These are phyloP conservation scores for Chytriomyces sp. DNA, from an alignment of 192 early-diverging fungal genomes.

Conservation along the genomic window DNA sequence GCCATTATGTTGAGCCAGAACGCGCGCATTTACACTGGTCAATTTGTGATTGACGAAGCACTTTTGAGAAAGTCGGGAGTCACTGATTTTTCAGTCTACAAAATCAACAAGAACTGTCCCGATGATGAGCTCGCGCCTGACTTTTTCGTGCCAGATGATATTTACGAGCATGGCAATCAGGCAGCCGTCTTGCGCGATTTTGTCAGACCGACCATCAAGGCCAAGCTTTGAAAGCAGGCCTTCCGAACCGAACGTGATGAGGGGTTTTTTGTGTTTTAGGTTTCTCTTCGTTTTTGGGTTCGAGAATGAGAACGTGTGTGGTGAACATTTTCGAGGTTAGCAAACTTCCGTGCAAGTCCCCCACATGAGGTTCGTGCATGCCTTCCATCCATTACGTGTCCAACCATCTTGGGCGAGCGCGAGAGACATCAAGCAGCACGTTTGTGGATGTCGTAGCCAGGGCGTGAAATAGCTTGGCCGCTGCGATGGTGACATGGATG, in stretches of 20 bases:
- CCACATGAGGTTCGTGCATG: not conserved
- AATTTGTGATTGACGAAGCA: slow-evolving; percentile 81
- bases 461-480: no score
- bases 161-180: slow-evolving; percentile 9
- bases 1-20: slow-evolving; percentile 63
- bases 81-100: slow-evolving; percentile 72
- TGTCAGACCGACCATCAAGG: slow-evolving; percentile 7
- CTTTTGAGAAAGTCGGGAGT: slow-evolving; percentile 72
- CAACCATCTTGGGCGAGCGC: no score
- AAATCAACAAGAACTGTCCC: slow-evolving; percentile 54
- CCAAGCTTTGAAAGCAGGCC: no score
- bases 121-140: slow-evolving; percentile 60
- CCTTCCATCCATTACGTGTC: no score
- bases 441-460: no score
- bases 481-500: no score
- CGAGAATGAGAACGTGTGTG: not conserved
- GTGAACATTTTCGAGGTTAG: not conserved
- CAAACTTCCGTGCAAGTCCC: not conserved
- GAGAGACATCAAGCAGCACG: no score
- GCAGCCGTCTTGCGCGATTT: slow-evolving; percentile 3
- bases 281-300: not conserved
- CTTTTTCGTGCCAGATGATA: slow-evolving; percentile 42
- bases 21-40: slow-evolving; percentile 7
- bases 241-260: no score
- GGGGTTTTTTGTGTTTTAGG: not conserved